Percentiles rank a stretch among this genome's conserved stretches.
phyloP scores from a whole-genome alignment of 2,329 filamentous ascomycete species.

The Orbilia brochopaga region DNA sequence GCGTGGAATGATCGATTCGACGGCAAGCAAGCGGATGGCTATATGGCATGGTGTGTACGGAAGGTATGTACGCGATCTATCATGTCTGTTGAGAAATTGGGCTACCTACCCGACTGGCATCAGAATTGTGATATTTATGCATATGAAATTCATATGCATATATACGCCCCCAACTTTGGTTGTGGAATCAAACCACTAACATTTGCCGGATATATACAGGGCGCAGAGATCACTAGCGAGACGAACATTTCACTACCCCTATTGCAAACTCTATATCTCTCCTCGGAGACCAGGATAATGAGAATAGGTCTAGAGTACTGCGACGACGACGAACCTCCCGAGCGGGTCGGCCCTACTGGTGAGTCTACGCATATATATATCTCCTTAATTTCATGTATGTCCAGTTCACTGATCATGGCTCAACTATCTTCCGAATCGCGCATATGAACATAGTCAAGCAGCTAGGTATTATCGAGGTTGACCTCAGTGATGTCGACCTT shows the following conservation, averaged over 20 bases:
- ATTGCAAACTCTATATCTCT: neutral
- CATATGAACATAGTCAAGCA: constrained; percentile 7
- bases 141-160: no score
- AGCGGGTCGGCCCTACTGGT: neutral
- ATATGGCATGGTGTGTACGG: constrained; percentile 3
- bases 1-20: neutral
- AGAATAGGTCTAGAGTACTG: neutral
- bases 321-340: constrained; percentile 6
- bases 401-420: no score
- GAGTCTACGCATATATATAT: neutral
- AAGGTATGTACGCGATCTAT: no score
- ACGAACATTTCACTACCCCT: constrained; percentile 2
- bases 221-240: constrained; percentile 9
- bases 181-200: no score
- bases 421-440: no score
- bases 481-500: constrained; percentile 8
- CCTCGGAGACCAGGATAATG: neutral
- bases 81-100: no score
- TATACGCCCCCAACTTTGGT: no score
- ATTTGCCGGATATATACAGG: neutral
- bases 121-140: no score
- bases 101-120: no score
- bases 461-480: neutral
- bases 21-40: neutral
- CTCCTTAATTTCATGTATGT: no score